phyloP scores from a whole-genome alignment of 176 grass and related monocot species.

The Triticum urartu region DNA sequence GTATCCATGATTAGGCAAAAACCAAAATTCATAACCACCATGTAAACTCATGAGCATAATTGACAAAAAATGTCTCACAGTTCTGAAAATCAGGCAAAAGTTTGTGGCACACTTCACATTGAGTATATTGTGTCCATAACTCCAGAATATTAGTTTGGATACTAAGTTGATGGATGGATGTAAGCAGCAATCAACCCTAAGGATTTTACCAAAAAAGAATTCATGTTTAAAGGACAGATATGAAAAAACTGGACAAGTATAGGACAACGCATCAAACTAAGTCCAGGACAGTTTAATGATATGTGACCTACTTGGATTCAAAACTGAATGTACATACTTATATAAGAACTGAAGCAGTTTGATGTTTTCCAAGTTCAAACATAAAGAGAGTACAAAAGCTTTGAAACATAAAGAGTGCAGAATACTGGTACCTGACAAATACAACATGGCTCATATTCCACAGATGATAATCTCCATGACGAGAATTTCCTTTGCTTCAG shows the following conservation, averaged over 20 bases:
- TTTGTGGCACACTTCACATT: not conserved
- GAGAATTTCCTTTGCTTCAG: constrained; percentile 63
- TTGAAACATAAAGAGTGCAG: not conserved
- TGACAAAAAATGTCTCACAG: not conserved
- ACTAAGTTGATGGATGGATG: not conserved
- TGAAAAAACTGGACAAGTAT: not conserved
- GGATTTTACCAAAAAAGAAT: not conserved
- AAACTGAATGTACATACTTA: not conserved
- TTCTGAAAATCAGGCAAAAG: not conserved
- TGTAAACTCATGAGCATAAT: not conserved
- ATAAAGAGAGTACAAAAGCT: not conserved
- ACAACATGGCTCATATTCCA: constrained; percentile 62
- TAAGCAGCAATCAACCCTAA: not conserved
- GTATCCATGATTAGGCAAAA: no score
- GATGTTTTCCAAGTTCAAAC: not conserved
- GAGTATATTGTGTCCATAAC: not conserved
- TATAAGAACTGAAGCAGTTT: not conserved
- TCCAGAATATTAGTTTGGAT: not conserved
- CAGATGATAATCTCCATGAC: constrained; percentile 39
- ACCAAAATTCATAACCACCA: not conserved
- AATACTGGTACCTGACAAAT: constrained; percentile 75
- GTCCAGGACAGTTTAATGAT: not conserved
- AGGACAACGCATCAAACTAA: not conserved
- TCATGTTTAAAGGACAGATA: not conserved
- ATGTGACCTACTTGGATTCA: not conserved